Evolutionary conservation across 2,329 filamentous ascomycete genomes (phyloP).

Genomic region (Balansia obtecta): DNA sequence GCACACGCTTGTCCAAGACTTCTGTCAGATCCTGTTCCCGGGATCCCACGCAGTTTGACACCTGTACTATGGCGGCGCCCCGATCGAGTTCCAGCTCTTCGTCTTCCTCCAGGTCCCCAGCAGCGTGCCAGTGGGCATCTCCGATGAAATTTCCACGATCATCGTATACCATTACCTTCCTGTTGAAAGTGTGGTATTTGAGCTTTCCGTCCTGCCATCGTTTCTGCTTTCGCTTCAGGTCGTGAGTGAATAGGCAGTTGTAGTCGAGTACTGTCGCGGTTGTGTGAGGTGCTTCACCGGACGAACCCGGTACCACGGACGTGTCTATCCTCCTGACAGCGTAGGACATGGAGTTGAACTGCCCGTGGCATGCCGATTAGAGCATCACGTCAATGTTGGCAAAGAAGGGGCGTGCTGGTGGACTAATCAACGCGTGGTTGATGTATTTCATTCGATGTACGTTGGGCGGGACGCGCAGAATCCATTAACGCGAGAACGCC

Average conservation of each 20-base stretch:
- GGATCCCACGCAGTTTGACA: slow-evolving; percentile 60
- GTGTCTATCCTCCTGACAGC: slow-evolving; percentile 6
- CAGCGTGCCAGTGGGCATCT: slow-evolving; percentile 68
- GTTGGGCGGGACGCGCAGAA: neutral
- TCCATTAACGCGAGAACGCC: slow-evolving; percentile 10
- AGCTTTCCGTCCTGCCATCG: slow-evolving; percentile 88
- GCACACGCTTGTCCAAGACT: slow-evolving; percentile 56
- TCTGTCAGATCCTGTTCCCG: slow-evolving; percentile 68
- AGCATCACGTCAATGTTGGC: neutral
- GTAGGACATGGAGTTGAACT: slow-evolving; percentile 11
- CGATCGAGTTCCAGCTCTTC: slow-evolving; percentile 72
- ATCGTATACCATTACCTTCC: slow-evolving; percentile 82
- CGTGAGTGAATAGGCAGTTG: slow-evolving; percentile 76
- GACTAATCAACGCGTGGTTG: neutral
- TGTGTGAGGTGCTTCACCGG: slow-evolving; percentile 7
- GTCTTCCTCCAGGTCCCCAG: slow-evolving; percentile 59
- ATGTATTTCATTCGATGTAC: neutral
- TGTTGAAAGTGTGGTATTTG: slow-evolving; percentile 84
- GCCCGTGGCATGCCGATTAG: neutral
- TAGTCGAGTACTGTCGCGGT: slow-evolving; percentile 71
- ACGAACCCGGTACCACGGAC: neutral
- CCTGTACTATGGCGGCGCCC: slow-evolving; percentile 65
- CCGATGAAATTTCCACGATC: slow-evolving; percentile 68
- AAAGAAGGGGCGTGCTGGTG: neutral
- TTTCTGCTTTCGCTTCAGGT: slow-evolving; percentile 77